phyloP scores from a whole-genome alignment of 2,329 filamentous ascomycete species.

The Exserohilum turcica region DNA sequence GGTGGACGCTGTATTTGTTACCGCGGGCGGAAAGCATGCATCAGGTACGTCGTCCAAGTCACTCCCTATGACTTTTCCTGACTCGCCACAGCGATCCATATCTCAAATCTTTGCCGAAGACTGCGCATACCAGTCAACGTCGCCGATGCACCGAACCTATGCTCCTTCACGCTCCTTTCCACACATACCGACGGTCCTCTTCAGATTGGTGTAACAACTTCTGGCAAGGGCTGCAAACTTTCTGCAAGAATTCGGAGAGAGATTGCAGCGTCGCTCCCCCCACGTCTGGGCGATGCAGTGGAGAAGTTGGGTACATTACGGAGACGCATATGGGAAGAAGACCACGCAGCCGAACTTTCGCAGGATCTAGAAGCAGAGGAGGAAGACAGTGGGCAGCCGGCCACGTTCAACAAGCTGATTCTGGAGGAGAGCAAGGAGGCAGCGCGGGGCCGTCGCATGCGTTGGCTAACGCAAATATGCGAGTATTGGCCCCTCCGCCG shows the following conservation, averaged over 20 bases:
- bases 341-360: slow-evolving; percentile 57
- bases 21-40: slow-evolving; percentile 58
- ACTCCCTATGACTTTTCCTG: slow-evolving; percentile 3
- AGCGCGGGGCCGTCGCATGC: slow-evolving; percentile 78
- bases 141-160: slow-evolving; percentile 81
- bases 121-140: slow-evolving; percentile 93
- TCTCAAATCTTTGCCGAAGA: slow-evolving; percentile 75
- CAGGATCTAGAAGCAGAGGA: slow-evolving; percentile 57
- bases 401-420: slow-evolving; percentile 84
- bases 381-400: slow-evolving; percentile 73
- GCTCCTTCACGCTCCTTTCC: slow-evolving; percentile 86
- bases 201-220: slow-evolving; percentile 94
- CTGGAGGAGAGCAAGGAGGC: slow-evolving; percentile 73
- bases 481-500: slow-evolving; percentile 95
- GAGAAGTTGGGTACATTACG: slow-evolving; percentile 69
- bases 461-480: slow-evolving; percentile 95
- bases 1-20: slow-evolving; percentile 93
- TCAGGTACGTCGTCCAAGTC: slow-evolving; percentile 47
- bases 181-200: slow-evolving; percentile 89
- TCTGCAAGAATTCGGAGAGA: slow-evolving; percentile 87
- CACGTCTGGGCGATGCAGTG: slow-evolving; percentile 76
- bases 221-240: slow-evolving; percentile 91
- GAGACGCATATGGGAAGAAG: slow-evolving; percentile 50
- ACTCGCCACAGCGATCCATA: slow-evolving; percentile 60
- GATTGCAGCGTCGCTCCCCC: slow-evolving; percentile 78